Evolutionary conservation across 2,329 filamentous ascomycete species (phyloP).

Genomic region (Fusarium staphyleae): DNA sequence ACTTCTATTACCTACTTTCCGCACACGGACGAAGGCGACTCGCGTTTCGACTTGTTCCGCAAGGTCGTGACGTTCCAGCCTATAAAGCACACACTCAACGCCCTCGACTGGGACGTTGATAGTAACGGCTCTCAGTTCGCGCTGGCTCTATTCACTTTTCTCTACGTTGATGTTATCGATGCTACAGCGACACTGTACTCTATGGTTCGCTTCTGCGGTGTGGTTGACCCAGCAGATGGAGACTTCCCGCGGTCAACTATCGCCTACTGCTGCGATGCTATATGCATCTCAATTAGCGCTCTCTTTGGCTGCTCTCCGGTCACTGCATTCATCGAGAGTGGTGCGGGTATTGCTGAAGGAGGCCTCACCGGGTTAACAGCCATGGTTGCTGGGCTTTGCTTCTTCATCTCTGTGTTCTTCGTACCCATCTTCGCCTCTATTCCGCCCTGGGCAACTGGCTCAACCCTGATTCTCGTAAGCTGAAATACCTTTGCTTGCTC

Average conservation of each 20-base stretch:
- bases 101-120: slow-evolving; percentile 73
- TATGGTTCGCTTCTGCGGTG: slow-evolving; percentile 73
- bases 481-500: too few relatives aligned
- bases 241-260: slow-evolving; percentile 83
- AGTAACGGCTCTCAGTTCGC: slow-evolving; percentile 74
- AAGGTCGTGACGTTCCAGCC: slow-evolving; percentile 79
- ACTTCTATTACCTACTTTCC: slow-evolving; percentile 81
- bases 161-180: slow-evolving; percentile 78
- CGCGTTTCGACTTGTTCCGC: slow-evolving; percentile 79
- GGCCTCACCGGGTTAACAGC: slow-evolving; percentile 73
- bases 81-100: slow-evolving; percentile 69
- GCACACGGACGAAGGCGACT: slow-evolving; percentile 68
- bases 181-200: slow-evolving; percentile 75
- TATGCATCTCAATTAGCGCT: slow-evolving; percentile 70
- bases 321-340: slow-evolving; percentile 74
- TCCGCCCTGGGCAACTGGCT: slow-evolving; percentile 77
- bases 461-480: slow-evolving; percentile 69
- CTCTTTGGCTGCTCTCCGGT: slow-evolving; percentile 72
- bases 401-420: slow-evolving; percentile 73
- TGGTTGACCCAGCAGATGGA: slow-evolving; percentile 65
- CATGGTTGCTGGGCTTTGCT: slow-evolving; percentile 69
- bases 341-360: slow-evolving; percentile 74
- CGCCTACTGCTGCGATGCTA: slow-evolving; percentile 72
- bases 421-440: slow-evolving; percentile 75
- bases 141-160: slow-evolving; percentile 74